Conservation (phyloP, 768 basidiomycete genomes). For the Saitozyma podzolica region DNA sequence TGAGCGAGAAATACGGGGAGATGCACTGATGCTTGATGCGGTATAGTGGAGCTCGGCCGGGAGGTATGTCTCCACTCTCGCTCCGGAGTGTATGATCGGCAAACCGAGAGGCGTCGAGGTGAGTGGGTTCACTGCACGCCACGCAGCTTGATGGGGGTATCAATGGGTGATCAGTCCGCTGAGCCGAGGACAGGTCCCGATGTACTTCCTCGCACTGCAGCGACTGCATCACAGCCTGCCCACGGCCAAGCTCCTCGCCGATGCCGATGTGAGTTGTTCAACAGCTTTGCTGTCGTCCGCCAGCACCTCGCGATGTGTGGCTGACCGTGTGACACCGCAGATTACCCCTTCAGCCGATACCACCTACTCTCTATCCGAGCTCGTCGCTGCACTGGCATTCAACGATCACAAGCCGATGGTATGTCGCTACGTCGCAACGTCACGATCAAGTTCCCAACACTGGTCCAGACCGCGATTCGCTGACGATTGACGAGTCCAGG, state of each 20-base stretch:
- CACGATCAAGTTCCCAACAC: neutral
- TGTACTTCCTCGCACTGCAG: slow-evolving; percentile 43
- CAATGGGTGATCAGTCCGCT: neutral
- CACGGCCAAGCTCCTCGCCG: slow-evolving; percentile 32
- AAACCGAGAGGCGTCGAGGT: slow-evolving; percentile 11
- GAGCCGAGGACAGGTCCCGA: slow-evolving; percentile 31
- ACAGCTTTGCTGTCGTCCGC: neutral
- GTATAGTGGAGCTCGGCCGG: slow-evolving; percentile 46
- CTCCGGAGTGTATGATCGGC: slow-evolving; percentile 23
- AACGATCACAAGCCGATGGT: slow-evolving; percentile 36
- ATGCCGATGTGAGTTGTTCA: slow-evolving; percentile 44
- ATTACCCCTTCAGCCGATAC: slow-evolving; percentile 48
- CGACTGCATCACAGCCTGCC: slow-evolving; percentile 33
- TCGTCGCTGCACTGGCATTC: slow-evolving; percentile 31
- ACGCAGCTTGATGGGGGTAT: no score
- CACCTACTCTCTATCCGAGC: slow-evolving; percentile 43
- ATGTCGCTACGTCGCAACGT: slow-evolving; percentile 10
- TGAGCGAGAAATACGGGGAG: neutral
- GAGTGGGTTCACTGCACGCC: slow-evolving; percentile 3
- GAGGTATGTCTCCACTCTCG: slow-evolving; percentile 43
- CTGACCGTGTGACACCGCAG: slow-evolving; percentile 13
- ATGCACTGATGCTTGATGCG: slow-evolving; percentile 1
- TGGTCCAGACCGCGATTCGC: no score
- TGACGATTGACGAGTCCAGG: slow-evolving; percentile 16
- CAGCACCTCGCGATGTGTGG: neutral